Evolutionary conservation across 305 asterid genomes (phyloP).

Genomic region (Fraxinus dipetala): DNA sequence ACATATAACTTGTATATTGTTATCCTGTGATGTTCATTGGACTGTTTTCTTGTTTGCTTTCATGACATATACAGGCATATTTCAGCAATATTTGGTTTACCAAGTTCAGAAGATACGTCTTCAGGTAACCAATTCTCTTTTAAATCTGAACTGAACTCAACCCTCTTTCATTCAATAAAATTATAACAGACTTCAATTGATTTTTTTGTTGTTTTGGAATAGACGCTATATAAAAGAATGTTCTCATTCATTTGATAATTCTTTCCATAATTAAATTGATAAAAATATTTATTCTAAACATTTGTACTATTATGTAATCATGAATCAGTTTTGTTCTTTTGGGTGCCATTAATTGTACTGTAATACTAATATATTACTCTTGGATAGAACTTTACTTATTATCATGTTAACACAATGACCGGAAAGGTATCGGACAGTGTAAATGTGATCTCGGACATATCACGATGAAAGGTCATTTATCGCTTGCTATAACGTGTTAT

Average conservation of each 20-base stretch:
- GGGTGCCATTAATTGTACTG: neutral
- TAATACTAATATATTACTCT: neutral
- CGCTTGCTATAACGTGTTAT: neutral
- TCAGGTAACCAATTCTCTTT: conserved; percentile 56
- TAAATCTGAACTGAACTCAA: conserved; percentile 10
- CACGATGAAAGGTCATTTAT: neutral
- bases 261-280: neutral
- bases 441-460: neutral
- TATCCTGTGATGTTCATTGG: neutral
- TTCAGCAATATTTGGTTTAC: conserved; percentile 88
- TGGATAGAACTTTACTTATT: neutral
- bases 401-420: neutral
- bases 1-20: neutral
- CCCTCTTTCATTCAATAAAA: conserved; percentile 9
- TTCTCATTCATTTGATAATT: neutral
- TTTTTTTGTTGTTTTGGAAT: neutral
- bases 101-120: conserved; percentile 92
- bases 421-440: neutral
- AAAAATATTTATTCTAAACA: neutral
- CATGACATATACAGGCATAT: conserved; percentile 54
- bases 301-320: neutral
- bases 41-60: conserved; percentile 3
- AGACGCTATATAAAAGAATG: neutral
- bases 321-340: neutral
- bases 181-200: conserved; percentile 4